phyloP scores from a whole-genome alignment of 2,329 filamentous ascomycete species.

The Fusarium succisae region DNA sequence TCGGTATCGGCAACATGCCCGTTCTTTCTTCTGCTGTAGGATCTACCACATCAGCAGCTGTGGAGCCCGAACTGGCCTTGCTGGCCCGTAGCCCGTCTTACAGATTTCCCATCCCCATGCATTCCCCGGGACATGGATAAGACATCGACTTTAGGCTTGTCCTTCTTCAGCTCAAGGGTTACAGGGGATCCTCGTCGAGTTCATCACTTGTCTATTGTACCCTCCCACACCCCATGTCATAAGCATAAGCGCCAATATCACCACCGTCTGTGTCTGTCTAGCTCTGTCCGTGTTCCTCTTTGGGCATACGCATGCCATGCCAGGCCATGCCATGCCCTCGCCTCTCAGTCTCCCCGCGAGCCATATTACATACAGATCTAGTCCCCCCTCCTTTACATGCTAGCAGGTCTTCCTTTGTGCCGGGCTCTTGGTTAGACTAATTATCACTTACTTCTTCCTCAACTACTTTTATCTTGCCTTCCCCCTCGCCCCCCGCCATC shows the following conservation, averaged over 20 bases:
- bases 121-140: constrained; percentile 3
- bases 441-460: background rate
- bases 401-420: constrained; percentile 19
- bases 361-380: constrained; percentile 5
- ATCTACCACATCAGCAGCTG: background rate
- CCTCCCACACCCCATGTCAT: background rate
- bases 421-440: constrained; percentile 15
- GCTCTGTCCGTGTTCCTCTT: constrained; percentile 17
- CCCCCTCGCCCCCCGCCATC: constrained; percentile 17
- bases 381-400: constrained; percentile 1
- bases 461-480: constrained; percentile 33
- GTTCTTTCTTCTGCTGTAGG: background rate
- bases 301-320: background rate
- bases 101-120: constrained; percentile 2
- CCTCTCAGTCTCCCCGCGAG: background rate
- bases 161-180: background rate
- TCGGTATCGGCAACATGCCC: background rate
- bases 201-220: constrained; percentile 18
- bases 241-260: constrained; percentile 28
- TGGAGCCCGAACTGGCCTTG: background rate
- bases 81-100: background rate
- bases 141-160: background rate
- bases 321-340: background rate
- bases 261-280: background rate
- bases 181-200: constrained; percentile 35